phyloP scores from a whole-genome alignment of 2,329 filamentous ascomycete genomes.

The Botryotinia narcissicola region DNA sequence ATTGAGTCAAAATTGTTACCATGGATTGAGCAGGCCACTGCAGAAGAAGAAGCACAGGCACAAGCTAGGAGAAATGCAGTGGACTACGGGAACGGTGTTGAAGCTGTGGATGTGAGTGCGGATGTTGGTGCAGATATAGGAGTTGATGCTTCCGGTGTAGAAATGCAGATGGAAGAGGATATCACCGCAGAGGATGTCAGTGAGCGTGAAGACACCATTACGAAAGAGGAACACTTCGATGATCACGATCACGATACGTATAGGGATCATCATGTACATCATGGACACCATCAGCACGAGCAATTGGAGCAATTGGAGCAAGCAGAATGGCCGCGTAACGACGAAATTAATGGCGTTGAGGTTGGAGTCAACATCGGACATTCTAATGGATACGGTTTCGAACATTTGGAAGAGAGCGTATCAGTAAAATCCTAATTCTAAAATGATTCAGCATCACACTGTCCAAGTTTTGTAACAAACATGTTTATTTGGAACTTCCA shows the following conservation, averaged over 20 bases:
- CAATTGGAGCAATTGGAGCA: slow-evolving; percentile 3
- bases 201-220: neutral
- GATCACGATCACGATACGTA: neutral
- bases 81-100: neutral
- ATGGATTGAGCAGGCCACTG: slow-evolving; percentile 19
- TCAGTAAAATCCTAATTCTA: slow-evolving; percentile 14
- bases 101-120: neutral
- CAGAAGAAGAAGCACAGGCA: slow-evolving; percentile 18
- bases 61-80: slow-evolving; percentile 14
- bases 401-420: slow-evolving; percentile 18
- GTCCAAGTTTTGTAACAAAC: slow-evolving; percentile 8
- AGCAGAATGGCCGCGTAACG: neutral
- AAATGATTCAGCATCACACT: neutral
- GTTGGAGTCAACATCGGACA: neutral
- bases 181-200: neutral
- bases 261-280: neutral
- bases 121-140: neutral
- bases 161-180: neutral
- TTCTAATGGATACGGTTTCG: slow-evolving; percentile 6
- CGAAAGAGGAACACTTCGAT: neutral
- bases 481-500: neutral
- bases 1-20: slow-evolving; percentile 18
- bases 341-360: neutral
- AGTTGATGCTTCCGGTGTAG: neutral
- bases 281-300: neutral